These are phyloP conservation scores for Gremmenia infestans DNA, from an alignment of 2,329 filamentous ascomycete species.

Conservation along the genomic window DNA sequence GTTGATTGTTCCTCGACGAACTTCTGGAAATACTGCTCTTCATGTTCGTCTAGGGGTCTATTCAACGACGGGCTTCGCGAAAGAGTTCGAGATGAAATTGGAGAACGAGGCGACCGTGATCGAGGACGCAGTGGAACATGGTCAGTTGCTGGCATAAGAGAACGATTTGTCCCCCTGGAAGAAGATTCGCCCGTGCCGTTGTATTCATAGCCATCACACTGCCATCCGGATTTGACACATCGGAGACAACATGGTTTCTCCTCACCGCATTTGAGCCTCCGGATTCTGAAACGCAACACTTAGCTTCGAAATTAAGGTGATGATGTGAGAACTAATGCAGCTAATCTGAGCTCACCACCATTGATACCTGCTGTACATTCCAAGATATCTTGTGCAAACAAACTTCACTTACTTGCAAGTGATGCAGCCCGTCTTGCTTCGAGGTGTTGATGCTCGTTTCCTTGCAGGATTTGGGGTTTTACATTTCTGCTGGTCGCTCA, in stretches of 20 bases:
- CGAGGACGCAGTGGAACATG: not conserved
- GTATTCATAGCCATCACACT: constrained; percentile 27
- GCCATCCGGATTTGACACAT: constrained; percentile 25
- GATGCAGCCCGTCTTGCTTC: constrained; percentile 49
- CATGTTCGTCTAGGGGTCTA: constrained; percentile 10
- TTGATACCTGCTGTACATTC: not conserved
- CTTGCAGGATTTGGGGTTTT: constrained; percentile 6
- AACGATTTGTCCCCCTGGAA: not conserved
- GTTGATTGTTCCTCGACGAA: constrained; percentile 19
- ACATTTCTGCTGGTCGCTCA: constrained; percentile 3
- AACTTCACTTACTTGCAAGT: constrained; percentile 59
- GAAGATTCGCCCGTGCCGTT: not conserved
- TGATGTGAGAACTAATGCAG: no score
- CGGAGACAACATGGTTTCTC: constrained; percentile 24
- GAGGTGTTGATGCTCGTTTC: constrained; percentile 17
- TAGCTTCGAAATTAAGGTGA: no score
- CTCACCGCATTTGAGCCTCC: constrained; percentile 29
- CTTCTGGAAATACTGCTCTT: constrained; percentile 22
- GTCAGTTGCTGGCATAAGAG: not conserved
- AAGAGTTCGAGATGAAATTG: constrained; percentile 3
- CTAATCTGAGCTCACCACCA: no score
- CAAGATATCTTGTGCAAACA: not conserved
- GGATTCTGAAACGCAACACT: constrained; percentile 19
- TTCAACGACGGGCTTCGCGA: not conserved
- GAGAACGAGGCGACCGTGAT: constrained; percentile 9